phyloP scores from a whole-genome alignment of 73 alveolate genomes.

The Paramecium tetraurelia region DNA sequence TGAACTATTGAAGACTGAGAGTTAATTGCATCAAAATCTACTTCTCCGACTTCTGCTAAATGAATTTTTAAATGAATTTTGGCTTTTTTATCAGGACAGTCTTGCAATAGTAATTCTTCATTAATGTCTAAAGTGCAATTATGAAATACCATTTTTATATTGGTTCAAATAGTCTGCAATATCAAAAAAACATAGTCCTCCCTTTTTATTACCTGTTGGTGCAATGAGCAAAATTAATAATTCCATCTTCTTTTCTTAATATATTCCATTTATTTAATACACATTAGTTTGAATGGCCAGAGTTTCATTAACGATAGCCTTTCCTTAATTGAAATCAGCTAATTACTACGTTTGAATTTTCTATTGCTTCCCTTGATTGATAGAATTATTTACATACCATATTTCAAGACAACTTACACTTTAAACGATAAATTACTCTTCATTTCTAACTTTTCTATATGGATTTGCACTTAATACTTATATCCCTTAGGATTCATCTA shows the following conservation, averaged over 20 bases:
- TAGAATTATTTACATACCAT: not conserved
- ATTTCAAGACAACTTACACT: not conserved
- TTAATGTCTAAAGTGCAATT: not conserved
- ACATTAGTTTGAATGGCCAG: not conserved
- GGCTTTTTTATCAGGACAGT: not conserved
- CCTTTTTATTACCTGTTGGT: not conserved
- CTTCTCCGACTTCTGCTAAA: not conserved
- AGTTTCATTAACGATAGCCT: not conserved
- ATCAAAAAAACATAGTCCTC: not conserved
- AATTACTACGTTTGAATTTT: not conserved
- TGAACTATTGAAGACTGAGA: not conserved
- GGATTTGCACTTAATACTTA: not conserved
- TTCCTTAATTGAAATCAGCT: not conserved
- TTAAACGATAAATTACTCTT: not conserved
- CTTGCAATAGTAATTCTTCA: not conserved
- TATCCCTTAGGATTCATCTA: slow-evolving; percentile 12
- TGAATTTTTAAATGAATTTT: not conserved
- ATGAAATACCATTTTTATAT: not conserved
- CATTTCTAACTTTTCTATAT: not conserved
- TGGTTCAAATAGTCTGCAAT: not conserved
- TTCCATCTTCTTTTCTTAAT: not conserved
- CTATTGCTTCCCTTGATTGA: not conserved
- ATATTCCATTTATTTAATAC: not conserved
- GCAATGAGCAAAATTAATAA: not conserved
- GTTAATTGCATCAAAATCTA: not conserved